Conservation (phyloP, 208 protist genomes). For the Angomonas desouzai region DNA sequence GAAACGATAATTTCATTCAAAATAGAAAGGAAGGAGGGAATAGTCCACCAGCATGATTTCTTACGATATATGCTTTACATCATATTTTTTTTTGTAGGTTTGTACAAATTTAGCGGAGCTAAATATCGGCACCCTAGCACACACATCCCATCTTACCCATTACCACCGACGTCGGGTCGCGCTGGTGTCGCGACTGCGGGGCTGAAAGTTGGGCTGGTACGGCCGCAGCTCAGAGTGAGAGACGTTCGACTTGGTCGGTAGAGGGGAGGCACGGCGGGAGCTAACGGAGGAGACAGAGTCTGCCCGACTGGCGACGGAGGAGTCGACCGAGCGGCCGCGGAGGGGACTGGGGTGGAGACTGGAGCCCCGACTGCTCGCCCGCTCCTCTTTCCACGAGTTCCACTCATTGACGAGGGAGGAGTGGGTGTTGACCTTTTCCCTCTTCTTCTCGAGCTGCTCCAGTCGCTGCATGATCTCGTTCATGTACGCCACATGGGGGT, state of each 20-base stretch:
- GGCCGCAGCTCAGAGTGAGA: constrained; percentile 20
- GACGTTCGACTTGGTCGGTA: constrained; percentile 56
- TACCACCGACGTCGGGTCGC: not conserved
- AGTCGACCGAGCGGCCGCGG: constrained; percentile 4
- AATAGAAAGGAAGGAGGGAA: too few species aligned
- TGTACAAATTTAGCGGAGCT: constrained; percentile 3
- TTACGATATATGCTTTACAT: too few species aligned
- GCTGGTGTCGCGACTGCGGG: not conserved
- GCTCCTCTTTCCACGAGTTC: constrained; percentile 47
- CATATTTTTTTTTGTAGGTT: not conserved
- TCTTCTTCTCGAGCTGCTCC: constrained; percentile 9
- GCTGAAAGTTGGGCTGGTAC: constrained; percentile 19
- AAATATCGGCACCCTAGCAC: not conserved
- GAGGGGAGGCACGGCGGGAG: constrained; percentile 58
- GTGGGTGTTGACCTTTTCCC: constrained; percentile 14
- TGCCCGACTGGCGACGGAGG: constrained; percentile 34
- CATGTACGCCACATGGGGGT: constrained; percentile 40
- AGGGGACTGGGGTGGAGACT: constrained; percentile 11
- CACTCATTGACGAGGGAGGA: constrained; percentile 70
- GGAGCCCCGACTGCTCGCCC: constrained; percentile 24
- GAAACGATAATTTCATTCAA: constrained; percentile 12
- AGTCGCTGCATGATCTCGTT: constrained; percentile 37
- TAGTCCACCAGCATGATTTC: too few species aligned
- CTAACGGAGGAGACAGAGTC: constrained; percentile 58
- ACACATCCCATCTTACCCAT: not conserved